Evolutionary conservation across 2,329 filamentous ascomycete species (phyloP).

Genomic region (Dactylellina parvicollis): DNA sequence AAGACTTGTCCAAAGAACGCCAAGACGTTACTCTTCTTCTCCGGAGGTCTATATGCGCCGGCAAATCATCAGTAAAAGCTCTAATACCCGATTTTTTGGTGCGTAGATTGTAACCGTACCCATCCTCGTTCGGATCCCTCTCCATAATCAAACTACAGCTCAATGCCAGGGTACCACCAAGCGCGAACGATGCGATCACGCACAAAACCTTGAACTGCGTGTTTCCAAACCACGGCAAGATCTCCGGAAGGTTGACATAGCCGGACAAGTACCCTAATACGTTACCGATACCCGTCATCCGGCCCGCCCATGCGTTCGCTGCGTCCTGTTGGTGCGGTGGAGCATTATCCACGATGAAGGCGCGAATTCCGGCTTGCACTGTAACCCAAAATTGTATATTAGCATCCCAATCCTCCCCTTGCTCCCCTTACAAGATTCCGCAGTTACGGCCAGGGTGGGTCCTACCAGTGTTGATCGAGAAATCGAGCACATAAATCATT

Average conservation of each 20-base stretch:
- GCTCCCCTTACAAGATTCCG: not conserved
- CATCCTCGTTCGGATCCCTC: slow-evolving; percentile 73
- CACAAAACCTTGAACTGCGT: slow-evolving; percentile 95
- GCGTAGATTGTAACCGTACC: too few relatives aligned
- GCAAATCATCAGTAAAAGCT: slow-evolving; percentile 67
- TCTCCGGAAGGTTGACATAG: slow-evolving; percentile 43
- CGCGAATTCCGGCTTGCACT: slow-evolving; percentile 90
- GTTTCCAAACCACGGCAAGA: slow-evolving; percentile 79
- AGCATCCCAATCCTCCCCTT: not conserved
- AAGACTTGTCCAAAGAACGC: slow-evolving; percentile 83
- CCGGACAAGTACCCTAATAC: slow-evolving; percentile 74
- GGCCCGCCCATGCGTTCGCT: slow-evolving; percentile 93
- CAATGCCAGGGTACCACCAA: slow-evolving; percentile 64
- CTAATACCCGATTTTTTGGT: too few relatives aligned
- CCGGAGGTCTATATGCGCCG: slow-evolving; percentile 68
- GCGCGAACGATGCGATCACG: slow-evolving; percentile 79
- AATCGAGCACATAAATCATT: slow-evolving; percentile 89
- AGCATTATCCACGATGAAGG: slow-evolving; percentile 92
- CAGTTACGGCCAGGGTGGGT: slow-evolving; percentile 28
- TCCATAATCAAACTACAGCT: slow-evolving; percentile 74
- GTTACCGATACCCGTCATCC: slow-evolving; percentile 85
- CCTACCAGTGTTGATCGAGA: slow-evolving; percentile 89
- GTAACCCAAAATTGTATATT: slow-evolving; percentile 48
- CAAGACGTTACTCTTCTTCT: slow-evolving; percentile 73
- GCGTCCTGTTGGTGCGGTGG: slow-evolving; percentile 92